Evolutionary conservation across 2,329 filamentous ascomycete species (phyloP), one percentile per base, ranked within the genome.

Genomic region (Exserohilum rostratum): DNA sequence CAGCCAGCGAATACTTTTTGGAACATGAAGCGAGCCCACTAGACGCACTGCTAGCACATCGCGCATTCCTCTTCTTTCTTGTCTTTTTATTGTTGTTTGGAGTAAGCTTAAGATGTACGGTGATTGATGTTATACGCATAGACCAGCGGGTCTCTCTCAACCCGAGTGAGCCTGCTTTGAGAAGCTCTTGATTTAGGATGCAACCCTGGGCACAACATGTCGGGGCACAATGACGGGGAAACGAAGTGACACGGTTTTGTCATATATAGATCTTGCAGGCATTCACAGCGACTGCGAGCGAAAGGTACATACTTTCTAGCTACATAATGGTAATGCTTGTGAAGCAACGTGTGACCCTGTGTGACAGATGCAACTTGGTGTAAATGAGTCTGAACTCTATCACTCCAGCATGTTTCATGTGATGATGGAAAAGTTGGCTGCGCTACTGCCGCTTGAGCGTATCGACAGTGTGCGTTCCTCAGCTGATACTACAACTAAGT

Each of bases 301-400:
- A 50, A 54, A 57, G 56, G 47, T 60, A 63, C 42, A 64, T 62
- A 63, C 58, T 49, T 58, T 58, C 58, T 60, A 71, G 60, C 65
- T 69, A 72, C 60, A 62, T 71, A 72, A 73, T 71, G 57, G 60
- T 73, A 72, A 72, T 72, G 56, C 57, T 54, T 62, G 50, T 50
- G 46, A 46, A 51, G 47, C 40, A 34, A 25, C 12, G 2, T 25
- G 13, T 10, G n/a, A 7, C 29, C 18, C 29, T 17, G 20, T 27
- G 25, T 43, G 15, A 43, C 18, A 29, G 10, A 31, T 43, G 20
- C 22, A 11, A 29, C 12, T n/a, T 6, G 3, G n/a, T n/a, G n/a
- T n/a, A n/a, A n/a, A n/a, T n/a, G n/a, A n/a, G n/a, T n/a, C n/a
- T n/a, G n/a, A n/a, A n/a, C n/a, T n/a, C n/a, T n/a, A n/a, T n/a